These are phyloP conservation scores for Globisporangium middletonii DNA, from an alignment of 352 stramenopile genomes.

Conservation along the genomic window DNA sequence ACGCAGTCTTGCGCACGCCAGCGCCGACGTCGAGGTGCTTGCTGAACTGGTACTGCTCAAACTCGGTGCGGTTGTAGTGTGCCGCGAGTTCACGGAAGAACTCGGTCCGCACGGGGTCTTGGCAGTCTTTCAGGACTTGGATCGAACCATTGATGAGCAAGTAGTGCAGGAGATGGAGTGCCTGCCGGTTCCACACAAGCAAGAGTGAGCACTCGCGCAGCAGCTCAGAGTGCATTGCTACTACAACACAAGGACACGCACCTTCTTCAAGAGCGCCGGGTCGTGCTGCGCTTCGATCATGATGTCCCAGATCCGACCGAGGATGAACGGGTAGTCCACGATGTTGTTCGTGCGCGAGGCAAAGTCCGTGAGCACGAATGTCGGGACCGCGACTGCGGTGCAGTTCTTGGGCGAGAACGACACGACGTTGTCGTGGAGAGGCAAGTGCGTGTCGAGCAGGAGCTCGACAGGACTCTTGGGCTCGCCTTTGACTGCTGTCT, in stretches of 20 bases:
- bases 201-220: neutral
- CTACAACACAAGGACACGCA: neutral
- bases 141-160: constrained; percentile 66
- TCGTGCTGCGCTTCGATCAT: constrained; percentile 52
- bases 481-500: constrained; percentile 44
- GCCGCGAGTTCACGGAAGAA: constrained; percentile 40
- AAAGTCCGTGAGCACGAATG: constrained; percentile 50
- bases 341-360: constrained; percentile 62
- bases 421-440: constrained; percentile 41
- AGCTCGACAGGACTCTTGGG: constrained; percentile 57
- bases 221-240: neutral
- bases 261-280: constrained; percentile 56
- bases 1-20: constrained; percentile 51
- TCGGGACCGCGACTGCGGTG: constrained; percentile 33
- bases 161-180: constrained; percentile 52
- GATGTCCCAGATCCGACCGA: constrained; percentile 65
- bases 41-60: constrained; percentile 70
- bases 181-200: constrained; percentile 14
- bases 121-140: constrained; percentile 58
- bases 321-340: constrained; percentile 70
- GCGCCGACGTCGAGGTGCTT: constrained; percentile 61
- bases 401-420: constrained; percentile 38
- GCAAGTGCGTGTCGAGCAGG: constrained; percentile 53
- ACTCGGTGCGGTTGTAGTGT: constrained; percentile 73
- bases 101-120: constrained; percentile 28